Evolutionary conservation across 169 alveolate genomes (phyloP), one percentile per base, ranked within the genome.

Genomic region (Miamiensis avidus): DNA sequence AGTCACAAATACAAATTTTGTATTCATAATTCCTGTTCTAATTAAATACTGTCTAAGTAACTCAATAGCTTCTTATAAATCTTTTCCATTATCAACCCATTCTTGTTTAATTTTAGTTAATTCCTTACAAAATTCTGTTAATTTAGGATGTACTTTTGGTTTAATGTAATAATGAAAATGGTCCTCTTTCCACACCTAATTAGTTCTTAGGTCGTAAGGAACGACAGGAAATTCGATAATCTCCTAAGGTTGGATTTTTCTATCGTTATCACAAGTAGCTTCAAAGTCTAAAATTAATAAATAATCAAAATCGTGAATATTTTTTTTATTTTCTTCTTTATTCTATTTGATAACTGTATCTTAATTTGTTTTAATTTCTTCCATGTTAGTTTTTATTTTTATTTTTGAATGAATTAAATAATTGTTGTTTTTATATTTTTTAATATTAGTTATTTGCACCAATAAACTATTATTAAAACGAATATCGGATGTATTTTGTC

Each of bases 141-240:
- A 75, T 25, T 81, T 75, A 25, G 95, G 95, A 29, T 89, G 91
- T 15, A 82, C 84, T 0, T 78, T 85, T 15, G 97, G 95, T 65
- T 87, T 88, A 0, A 93, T 87, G 74, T 91, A 91, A 4, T 85
- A 74, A 32, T 89, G 90, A 78, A 91, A 93, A 31, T 29, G n/a
- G n/a, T n/a, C n/a, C 15, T 77, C 84, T 28, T 76, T 84, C 1
- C 83, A 74, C 0, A 90, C 49, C 49, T 73, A 15, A 65, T 88
- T 86, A 34, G 77, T 33, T 31, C 82, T 78, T 26, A 81, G 82
- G 74, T 89, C 89, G 20, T 91, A 34, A 29, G 86, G 87, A 25
- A 83, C 87, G 0, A 91, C 93, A 25, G 97, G 97, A 76, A 91
- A 91, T 85, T 93, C 97, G 75, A 93, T 93, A 74, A 93, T 92